Conservation (phyloP, 495 filamentous ascomycete genomes). For the Lasiosphaeris hirsuta region DNA sequence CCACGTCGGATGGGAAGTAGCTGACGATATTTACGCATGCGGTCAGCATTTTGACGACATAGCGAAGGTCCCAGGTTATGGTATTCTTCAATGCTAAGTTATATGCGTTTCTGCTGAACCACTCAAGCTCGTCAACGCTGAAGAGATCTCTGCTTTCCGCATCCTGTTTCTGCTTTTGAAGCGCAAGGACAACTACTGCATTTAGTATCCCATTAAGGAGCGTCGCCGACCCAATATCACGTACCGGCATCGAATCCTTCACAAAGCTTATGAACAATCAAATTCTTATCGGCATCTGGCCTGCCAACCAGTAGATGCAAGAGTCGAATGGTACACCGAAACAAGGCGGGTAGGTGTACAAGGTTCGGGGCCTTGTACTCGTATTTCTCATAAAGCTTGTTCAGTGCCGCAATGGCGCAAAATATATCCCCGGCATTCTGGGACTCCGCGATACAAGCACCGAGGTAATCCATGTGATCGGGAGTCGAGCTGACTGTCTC, state of each 20-base stretch:
- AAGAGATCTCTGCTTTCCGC: constrained; percentile 42
- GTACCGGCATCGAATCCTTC: constrained; percentile 61
- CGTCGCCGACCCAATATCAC: constrained; percentile 12
- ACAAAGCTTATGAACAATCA: constrained; percentile 51
- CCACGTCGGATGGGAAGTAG: constrained; percentile 53
- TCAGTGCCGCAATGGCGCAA: constrained; percentile 56
- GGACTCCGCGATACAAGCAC: constrained; percentile 74
- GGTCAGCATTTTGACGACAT: constrained; percentile 54
- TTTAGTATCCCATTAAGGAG: constrained; percentile 21
- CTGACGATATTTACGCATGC: constrained; percentile 61
- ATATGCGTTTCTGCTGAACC: constrained; percentile 78
- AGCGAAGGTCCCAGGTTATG: constrained; percentile 49
- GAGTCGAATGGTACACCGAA: constrained; percentile 62
- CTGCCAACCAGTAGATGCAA: constrained; percentile 52
- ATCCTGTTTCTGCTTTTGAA: constrained; percentile 34
- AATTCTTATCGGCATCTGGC: constrained; percentile 23
- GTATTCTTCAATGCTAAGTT: constrained; percentile 65
- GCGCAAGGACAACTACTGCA: constrained; percentile 39
- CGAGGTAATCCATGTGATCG: constrained; percentile 58
- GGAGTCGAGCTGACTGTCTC: constrained; percentile 45
- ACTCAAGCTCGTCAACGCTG: constrained; percentile 63
- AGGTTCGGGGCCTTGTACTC: constrained; percentile 47
- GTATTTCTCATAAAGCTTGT: constrained; percentile 55
- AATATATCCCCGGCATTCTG: constrained; percentile 59
- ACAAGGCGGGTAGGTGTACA: constrained; percentile 63